These are phyloP conservation scores for Sarocladium brachiariae DNA, from an alignment of 2,329 filamentous ascomycete genomes.

Conservation along the genomic window DNA sequence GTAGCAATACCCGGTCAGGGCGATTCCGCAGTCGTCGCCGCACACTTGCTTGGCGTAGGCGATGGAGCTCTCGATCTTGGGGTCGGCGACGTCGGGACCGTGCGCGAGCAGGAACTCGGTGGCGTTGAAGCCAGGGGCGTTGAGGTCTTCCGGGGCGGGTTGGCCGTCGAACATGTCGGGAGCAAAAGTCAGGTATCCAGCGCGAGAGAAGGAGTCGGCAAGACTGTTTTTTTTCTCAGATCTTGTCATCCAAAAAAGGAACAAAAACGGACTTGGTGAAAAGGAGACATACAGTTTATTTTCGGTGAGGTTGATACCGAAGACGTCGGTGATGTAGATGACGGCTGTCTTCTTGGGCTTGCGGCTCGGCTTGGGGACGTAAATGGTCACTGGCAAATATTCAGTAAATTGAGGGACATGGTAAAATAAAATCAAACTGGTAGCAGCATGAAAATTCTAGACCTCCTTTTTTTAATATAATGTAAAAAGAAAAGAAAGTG, in stretches of 20 bases:
- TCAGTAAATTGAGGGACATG: not conserved
- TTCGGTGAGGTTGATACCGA: constrained; percentile 17
- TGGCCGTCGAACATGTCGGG: constrained; percentile 20
- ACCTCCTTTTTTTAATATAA: no score
- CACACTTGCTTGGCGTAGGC: constrained; percentile 30
- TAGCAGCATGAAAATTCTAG: no score
- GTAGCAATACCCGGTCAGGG: constrained; percentile 53
- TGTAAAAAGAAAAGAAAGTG: not conserved
- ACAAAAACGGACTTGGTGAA: no score
- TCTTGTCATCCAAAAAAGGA: no score
- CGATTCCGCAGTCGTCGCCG: constrained; percentile 37
- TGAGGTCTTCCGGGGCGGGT: constrained; percentile 16
- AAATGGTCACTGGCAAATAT: constrained; percentile 10
- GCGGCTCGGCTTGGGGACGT: constrained; percentile 10
- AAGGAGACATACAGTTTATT: constrained; percentile 13
- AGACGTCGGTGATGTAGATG: constrained; percentile 20
- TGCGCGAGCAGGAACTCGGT: constrained; percentile 27
- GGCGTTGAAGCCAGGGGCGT: constrained; percentile 16
- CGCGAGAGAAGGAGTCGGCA: constrained; percentile 19
- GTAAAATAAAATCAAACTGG: not conserved
- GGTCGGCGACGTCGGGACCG: constrained; percentile 24
- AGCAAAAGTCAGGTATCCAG: constrained; percentile 21
- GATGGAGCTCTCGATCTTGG: constrained; percentile 16
- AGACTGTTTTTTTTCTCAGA: constrained; percentile 15
- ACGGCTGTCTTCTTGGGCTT: constrained; percentile 12